phyloP scores from a whole-genome alignment of 2,329 filamentous ascomycete genomes.

The Epichloe typhina region DNA sequence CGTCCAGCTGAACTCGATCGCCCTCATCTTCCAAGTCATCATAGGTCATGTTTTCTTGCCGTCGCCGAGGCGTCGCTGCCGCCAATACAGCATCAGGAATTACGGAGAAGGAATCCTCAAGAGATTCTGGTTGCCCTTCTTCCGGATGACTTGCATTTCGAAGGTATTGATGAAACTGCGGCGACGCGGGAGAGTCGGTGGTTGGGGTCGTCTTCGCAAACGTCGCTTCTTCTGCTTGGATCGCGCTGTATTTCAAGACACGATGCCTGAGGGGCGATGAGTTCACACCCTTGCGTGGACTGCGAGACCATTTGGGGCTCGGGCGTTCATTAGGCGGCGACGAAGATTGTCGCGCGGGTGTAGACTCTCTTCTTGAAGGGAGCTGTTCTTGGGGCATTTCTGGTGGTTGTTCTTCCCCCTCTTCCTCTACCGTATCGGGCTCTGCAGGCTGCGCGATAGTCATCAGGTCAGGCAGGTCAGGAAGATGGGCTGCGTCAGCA shows the following conservation, averaged over 20 bases:
- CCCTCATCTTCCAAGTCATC: slow-evolving; percentile 6
- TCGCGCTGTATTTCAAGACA: slow-evolving; percentile 18
- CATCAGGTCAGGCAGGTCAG: slow-evolving; percentile 4
- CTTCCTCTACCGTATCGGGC: background rate
- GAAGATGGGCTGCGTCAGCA: slow-evolving; percentile 1
- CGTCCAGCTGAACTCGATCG: background rate
- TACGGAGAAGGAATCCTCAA: slow-evolving; percentile 45
- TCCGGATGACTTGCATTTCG: slow-evolving; percentile 7
- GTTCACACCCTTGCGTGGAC: slow-evolving; percentile 19
- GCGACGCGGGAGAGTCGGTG: slow-evolving; percentile 2
- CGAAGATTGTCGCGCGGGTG: background rate
- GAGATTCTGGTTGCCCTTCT: slow-evolving; percentile 21
- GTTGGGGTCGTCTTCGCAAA: background rate
- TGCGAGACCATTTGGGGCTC: slow-evolving; percentile 20
- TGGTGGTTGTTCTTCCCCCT: background rate
- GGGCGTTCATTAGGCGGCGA: slow-evolving; percentile 12
- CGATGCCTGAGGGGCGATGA: slow-evolving; percentile 21
- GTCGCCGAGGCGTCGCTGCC: slow-evolving; percentile 31
- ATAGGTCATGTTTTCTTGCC: slow-evolving; percentile 1
- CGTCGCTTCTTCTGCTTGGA: slow-evolving; percentile 10
- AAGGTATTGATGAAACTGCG: slow-evolving; percentile 1
- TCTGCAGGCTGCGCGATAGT: slow-evolving; percentile 2
- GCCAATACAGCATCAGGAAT: slow-evolving; percentile 38
- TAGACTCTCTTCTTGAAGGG: slow-evolving; percentile 3
- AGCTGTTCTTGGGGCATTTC: slow-evolving; percentile 7